Evolutionary conservation across 139 green algal genomes (phyloP).

Genomic region (Chlorella sp.): DNA sequence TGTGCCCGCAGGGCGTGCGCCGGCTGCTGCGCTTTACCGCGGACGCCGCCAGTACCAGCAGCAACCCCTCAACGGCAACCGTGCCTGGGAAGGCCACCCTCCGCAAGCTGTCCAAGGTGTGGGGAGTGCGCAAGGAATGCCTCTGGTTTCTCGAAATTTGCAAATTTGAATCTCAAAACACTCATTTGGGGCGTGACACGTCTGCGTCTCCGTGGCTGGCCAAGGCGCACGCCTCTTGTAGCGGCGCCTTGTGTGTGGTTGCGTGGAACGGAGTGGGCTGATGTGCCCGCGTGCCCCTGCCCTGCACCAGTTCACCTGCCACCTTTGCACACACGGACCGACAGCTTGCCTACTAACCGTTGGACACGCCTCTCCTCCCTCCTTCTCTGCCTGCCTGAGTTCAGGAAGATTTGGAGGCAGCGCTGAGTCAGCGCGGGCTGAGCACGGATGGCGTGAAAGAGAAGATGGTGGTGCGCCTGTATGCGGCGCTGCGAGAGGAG

Average conservation of each 20-base stretch:
- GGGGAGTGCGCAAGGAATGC: background rate
- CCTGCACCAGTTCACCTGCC: background rate
- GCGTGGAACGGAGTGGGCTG: background rate
- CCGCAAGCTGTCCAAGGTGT: background rate
- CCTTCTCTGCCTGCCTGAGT: background rate
- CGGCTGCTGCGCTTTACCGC: too few species aligned
- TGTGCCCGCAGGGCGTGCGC: too few species aligned
- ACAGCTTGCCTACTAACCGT: background rate
- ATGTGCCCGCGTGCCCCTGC: background rate
- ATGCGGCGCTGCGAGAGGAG: background rate
- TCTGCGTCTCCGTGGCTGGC: too few species aligned
- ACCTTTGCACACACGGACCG: background rate
- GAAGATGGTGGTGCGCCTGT: constrained; percentile 14
- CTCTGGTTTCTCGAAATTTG: background rate
- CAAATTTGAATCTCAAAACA: too few species aligned
- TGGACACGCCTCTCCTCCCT: background rate
- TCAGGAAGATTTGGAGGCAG: constrained; percentile 9
- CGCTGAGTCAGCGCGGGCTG: background rate
- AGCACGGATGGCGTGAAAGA: constrained; percentile 6
- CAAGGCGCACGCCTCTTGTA: background rate
- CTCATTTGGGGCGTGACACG: too few species aligned
- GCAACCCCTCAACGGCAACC: too few species aligned
- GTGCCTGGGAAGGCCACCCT: background rate
- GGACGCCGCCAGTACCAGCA: too few species aligned
- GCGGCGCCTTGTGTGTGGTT: background rate